phyloP scores from a whole-genome alignment of 495 filamentous ascomycete species.

The Apodospora peruviana region DNA sequence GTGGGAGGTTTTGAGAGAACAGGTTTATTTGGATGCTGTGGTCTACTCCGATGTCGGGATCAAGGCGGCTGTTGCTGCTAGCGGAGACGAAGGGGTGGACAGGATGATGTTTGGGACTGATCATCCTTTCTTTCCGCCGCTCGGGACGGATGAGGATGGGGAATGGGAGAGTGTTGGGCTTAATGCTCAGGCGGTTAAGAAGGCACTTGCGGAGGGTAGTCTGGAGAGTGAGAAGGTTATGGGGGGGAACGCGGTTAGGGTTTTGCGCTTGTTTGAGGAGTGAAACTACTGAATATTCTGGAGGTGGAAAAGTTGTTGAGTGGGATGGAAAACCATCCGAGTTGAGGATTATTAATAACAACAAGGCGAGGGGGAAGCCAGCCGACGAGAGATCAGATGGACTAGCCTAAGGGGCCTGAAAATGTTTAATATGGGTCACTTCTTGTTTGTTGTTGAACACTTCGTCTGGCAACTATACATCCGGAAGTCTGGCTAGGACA shows the following conservation, averaged over 20 bases:
- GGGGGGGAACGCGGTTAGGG: constrained; percentile 64
- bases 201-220: constrained; percentile 46
- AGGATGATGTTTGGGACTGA: constrained; percentile 83
- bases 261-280: constrained; percentile 52
- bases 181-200: constrained; percentile 67
- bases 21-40: constrained; percentile 87
- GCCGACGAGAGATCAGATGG: no score
- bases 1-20: constrained; percentile 79
- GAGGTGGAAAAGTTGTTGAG: no score
- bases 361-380: no score
- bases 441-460: no score
- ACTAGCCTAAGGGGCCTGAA: no score
- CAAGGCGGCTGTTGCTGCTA: constrained; percentile 62
- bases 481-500: no score
- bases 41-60: constrained; percentile 71
- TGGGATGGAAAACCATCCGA: no score
- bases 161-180: constrained; percentile 80
- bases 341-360: no score
- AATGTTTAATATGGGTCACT: no score
- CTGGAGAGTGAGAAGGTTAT: constrained; percentile 48
- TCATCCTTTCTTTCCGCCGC: constrained; percentile 91
- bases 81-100: constrained; percentile 58
- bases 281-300: no score
- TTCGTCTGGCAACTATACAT: no score
- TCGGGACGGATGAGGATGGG: constrained; percentile 50